phyloP scores from a whole-genome alignment of 2,329 filamentous ascomycete species.

The Colletotrichum sp. region DNA sequence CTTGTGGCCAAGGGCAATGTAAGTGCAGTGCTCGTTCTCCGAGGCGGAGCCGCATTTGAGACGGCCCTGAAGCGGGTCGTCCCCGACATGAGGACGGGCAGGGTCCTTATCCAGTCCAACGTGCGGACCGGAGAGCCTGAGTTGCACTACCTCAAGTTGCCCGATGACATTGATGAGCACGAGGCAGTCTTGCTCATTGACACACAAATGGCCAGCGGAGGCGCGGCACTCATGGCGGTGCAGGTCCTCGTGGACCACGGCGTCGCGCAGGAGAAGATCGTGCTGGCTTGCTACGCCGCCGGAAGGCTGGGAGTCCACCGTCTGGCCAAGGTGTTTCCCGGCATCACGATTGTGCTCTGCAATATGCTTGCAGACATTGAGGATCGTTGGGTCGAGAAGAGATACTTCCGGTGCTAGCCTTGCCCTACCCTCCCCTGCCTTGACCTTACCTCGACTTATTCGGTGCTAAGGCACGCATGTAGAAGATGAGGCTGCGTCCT shows the following conservation, averaged over 20 bases:
- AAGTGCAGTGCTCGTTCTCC: constrained; percentile 86
- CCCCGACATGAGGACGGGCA: constrained; percentile 88
- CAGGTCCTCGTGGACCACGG: constrained; percentile 96
- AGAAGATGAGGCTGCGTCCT: background rate
- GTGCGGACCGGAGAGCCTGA: constrained; percentile 87
- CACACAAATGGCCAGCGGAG: constrained; percentile 93
- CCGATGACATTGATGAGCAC: constrained; percentile 73
- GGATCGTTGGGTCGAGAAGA: constrained; percentile 86
- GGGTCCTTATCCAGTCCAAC: constrained; percentile 90
- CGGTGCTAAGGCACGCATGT: background rate
- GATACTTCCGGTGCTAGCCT: constrained; percentile 82
- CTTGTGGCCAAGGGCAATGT: constrained; percentile 74
- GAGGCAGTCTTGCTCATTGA: constrained; percentile 87
- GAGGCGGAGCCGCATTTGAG: constrained; percentile 88
- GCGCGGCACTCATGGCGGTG: constrained; percentile 88
- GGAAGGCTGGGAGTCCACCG: constrained; percentile 84
- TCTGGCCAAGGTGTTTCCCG: constrained; percentile 86
- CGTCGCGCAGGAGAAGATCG: constrained; percentile 81
- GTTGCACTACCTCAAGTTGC: constrained; percentile 85
- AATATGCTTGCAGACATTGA: constrained; percentile 82
- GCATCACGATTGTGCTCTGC: constrained; percentile 84
- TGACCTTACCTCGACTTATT: background rate
- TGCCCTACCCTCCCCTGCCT: background rate
- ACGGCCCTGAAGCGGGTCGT: constrained; percentile 88
- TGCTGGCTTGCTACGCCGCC: constrained; percentile 91